phyloP scores from a whole-genome alignment of 345 rosid species.

The Gossypium herbaceum region DNA sequence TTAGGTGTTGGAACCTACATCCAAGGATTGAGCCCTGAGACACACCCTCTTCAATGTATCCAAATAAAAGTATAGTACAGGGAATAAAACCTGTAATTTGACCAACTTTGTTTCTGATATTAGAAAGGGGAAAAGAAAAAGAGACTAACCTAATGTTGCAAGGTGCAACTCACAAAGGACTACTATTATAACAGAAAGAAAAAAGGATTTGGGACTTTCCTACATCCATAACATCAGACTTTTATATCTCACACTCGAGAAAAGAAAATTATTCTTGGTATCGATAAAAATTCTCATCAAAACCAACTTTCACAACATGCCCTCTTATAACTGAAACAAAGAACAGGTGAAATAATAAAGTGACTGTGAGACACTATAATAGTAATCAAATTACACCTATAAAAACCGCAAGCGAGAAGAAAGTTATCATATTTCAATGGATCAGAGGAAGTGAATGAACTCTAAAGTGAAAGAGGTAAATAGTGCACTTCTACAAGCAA shows the following conservation, averaged over 20 bases:
- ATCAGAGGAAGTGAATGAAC: not conserved
- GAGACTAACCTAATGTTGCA: not conserved
- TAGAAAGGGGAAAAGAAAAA: not conserved
- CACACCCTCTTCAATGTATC: too few species aligned
- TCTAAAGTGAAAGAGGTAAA: not conserved
- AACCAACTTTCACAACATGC: not conserved
- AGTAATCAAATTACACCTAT: not conserved
- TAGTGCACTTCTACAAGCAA: not conserved
- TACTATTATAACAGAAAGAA: not conserved
- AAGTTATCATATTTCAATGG: not conserved
- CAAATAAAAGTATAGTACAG: too few species aligned
- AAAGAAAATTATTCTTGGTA: not conserved
- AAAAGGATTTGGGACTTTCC: not conserved
- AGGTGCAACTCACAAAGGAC: not conserved
- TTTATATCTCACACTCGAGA: not conserved
- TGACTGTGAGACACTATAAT: not conserved
- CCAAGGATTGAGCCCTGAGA: too few species aligned
- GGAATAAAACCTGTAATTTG: too few species aligned
- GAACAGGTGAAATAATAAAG: not conserved
- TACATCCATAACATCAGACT: not conserved
- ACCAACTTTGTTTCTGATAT: not conserved
- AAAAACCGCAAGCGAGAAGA: not conserved
- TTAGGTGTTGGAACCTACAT: too few species aligned
- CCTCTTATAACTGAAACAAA: not conserved
- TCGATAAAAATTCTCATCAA: not conserved